Conservation (phyloP, 2,329 filamentous ascomycete genomes). For the Xylariaceae sp. region DNA sequence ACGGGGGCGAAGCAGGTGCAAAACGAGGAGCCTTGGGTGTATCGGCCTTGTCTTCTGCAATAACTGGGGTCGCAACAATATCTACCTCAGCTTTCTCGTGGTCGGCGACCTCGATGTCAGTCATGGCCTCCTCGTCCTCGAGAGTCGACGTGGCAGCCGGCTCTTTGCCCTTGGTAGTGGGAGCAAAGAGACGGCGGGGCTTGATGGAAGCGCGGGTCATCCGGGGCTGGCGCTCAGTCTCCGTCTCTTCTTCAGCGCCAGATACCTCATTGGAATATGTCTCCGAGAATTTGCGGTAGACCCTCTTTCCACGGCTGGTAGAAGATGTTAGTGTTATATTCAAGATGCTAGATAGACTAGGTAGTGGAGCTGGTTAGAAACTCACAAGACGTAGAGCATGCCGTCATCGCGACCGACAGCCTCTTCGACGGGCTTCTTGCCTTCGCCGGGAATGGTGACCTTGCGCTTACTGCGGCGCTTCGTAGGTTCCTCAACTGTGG, state of each 20-base stretch:
- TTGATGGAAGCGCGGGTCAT: conserved; percentile 68
- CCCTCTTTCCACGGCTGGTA: conserved; percentile 71
- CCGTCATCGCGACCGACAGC: conserved; percentile 66
- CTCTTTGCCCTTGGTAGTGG: conserved; percentile 46
- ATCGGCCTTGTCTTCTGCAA: conserved; percentile 34
- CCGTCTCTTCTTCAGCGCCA: conserved; percentile 30
- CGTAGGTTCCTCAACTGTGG: conserved; percentile 37
- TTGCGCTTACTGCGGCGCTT: conserved; percentile 56
- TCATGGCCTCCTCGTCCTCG: conserved; percentile 59
- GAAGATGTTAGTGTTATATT: conserved; percentile 12
- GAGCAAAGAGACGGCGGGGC: conserved; percentile 69
- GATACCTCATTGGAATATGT: conserved; percentile 36
- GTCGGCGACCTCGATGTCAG: conserved; percentile 55
- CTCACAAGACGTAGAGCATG: conserved; percentile 75
- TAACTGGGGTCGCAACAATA: conserved; percentile 24
- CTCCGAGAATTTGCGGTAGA: conserved; percentile 66
- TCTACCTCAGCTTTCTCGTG: conserved; percentile 35
- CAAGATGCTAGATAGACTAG: too few relatives aligned
- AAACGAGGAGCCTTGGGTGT: conserved; percentile 58
- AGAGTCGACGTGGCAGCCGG: conserved; percentile 35
- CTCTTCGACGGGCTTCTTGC: conserved; percentile 59
- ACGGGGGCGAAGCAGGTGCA: conserved; percentile 60
- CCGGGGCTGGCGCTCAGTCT: conserved; percentile 28
- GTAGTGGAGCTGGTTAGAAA: conserved; percentile 26
- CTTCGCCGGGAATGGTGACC: conserved; percentile 56